Percentiles rank a stretch among this genome's conserved stretches.
These are phyloP conservation scores for Raffaelea ambrosiae DNA, from an alignment of 2,329 filamentous ascomycete genomes.

Conservation along the genomic window DNA sequence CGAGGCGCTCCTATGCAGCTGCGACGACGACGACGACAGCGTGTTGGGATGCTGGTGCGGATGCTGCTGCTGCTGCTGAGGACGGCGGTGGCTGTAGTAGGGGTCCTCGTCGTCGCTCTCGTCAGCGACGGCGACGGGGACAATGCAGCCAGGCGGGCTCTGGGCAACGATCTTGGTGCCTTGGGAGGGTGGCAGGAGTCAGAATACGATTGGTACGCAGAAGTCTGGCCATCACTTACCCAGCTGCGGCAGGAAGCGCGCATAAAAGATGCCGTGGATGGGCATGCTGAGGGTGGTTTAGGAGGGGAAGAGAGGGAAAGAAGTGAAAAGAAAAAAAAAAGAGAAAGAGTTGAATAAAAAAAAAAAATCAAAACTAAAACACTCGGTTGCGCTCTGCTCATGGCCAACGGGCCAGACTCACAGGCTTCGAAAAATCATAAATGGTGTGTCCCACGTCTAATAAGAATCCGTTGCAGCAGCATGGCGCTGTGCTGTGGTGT, in stretches of 20 bases:
- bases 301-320: neutral
- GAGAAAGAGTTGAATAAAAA: too few species aligned
- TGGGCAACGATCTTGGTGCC: conserved; percentile 56
- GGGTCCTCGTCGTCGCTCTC: conserved; percentile 6
- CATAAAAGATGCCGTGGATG: conserved; percentile 66
- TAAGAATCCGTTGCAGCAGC: too few species aligned
- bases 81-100: neutral
- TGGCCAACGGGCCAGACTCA: too few species aligned
- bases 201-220: neutral
- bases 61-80: neutral
- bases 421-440: too few species aligned
- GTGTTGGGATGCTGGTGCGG: neutral
- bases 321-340: neutral
- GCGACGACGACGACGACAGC: neutral
- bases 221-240: conserved; percentile 30
- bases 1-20: neutral
- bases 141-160: conserved; percentile 54
- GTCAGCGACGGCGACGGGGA: conserved; percentile 24
- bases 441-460: too few species aligned
- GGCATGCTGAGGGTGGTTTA: conserved; percentile 37
- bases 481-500: too few species aligned
- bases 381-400: too few species aligned
- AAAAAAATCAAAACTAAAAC: neutral
- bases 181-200: too few species aligned
- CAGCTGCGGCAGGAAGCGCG: conserved; percentile 58